Evolutionary conservation across 1,284 basidiomycete species (phyloP), one percentile per base, ranked within the genome.

Genomic region (Apiotrichum sp.): DNA sequence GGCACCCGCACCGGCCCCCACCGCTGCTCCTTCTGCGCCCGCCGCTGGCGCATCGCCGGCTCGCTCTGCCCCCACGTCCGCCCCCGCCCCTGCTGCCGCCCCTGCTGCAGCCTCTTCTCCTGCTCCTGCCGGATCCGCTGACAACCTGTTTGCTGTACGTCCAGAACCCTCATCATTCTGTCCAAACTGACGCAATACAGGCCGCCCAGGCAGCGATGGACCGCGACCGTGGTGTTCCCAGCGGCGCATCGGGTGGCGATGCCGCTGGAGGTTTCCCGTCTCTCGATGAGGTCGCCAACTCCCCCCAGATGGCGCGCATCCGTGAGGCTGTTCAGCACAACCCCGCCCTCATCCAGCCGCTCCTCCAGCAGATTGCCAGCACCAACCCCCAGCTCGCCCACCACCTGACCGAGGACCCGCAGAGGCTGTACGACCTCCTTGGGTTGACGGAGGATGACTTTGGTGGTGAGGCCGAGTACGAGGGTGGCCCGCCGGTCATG

Each of bases 311-410:
- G 32, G 80, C 81, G 55, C 83, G 86, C 59, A 74, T 93, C 52
- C 85, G 87, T 47, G 78, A 87, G 61, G 74, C 87, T 57, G 82
- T 92, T 50, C 76, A 78, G 53, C 79, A 86, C 64, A 92, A 96
- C 72, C 93, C 93, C 0, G 83, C 78, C 4, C 67, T 88, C 52
- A 74, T 90, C 42, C 91, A 92, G 70, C 83, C 86, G 0, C 65
- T 95, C 48, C 79, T 96, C 40, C 90, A 96, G 72, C 88, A 93
- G 71, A 81, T 96, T 49, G 85, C 84, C 0, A 70, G 75, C 11
- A 75, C 78, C 50, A 90, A 95, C 74, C 93, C 93, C 1, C 79
- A 79, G 16, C 77, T 96, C 33, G 87, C 84, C 0, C 82, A 86
- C 66, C 50, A 78, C 52, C 76, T 93, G 46, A 81, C 81, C 11